Base-by-base conservation (phyloP, 2,329 filamentous ascomycete genomes). In the Epichloe amarillans region DNA sequence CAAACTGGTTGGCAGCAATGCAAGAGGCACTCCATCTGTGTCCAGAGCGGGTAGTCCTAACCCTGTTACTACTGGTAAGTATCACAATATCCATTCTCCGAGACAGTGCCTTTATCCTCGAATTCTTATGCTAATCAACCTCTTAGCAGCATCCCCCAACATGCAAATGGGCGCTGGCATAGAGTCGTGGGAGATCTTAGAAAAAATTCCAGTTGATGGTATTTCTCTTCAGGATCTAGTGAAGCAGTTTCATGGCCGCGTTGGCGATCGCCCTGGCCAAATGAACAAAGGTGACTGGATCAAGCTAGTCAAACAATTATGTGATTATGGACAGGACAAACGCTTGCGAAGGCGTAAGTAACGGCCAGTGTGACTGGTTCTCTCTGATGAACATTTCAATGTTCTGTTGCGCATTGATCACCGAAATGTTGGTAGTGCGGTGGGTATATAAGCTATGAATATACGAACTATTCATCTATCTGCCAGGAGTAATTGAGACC, bases 401-500 rank as follows among this genome's bases (percentile, higher is more conserved):
- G 33, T 41, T 39, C 15, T 35, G 39, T 14, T 43, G 15, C 30
- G 37, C 30, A 26, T 26, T 26, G 12, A 37, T 30, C 10, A 30
- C 17, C 30, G 11, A 4, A 8, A n/a, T n/a, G 14, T 37, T 42
- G 14, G n/a, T 33, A 42, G 5, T 37, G 19, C 23, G 43, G 3
- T 49, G 11, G 43, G 46, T 46, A 19, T 43, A 5, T 44, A 21
- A 21, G 37, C 23, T 41, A 23, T n/a, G 17, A 48, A 54, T 50
- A 54, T 50, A 52, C 30, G 39, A 33, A 21, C 65, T 76, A 93
- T 67, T 89, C 87, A 69, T 96, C 93, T 84, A 94, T 93, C 73
- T 96, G 88, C 93, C 91, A 98, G 35, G 85, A 82, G 67, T 96
- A 97, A 60, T 91, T 83, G 61, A 97, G 67, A 35, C 84, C 84